A percentile compares a stretch with the other conserved stretches of the same genome.
phyloP scores from a whole-genome alignment of 2,329 filamentous ascomycete genomes.

The Fusarium sacchari region DNA sequence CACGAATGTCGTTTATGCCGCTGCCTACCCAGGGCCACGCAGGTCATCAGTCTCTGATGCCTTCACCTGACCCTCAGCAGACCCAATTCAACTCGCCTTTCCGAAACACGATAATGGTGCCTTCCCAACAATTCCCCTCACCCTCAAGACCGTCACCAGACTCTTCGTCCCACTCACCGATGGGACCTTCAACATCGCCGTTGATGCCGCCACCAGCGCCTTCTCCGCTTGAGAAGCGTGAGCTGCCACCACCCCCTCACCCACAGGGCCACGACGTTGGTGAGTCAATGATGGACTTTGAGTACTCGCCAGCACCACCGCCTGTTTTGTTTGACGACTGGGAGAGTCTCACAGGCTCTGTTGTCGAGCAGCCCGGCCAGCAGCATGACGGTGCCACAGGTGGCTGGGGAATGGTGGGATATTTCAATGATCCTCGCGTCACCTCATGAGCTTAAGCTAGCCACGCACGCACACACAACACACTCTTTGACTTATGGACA shows the following conservation, averaged over 20 bases:
- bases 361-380: slow-evolving; percentile 47
- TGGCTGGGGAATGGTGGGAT: slow-evolving; percentile 50
- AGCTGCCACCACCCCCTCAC: slow-evolving; percentile 48
- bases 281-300: slow-evolving; percentile 56
- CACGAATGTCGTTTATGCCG: slow-evolving; percentile 46
- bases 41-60: slow-evolving; percentile 45
- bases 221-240: slow-evolving; percentile 50
- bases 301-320: slow-evolving; percentile 52
- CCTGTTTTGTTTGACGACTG: slow-evolving; percentile 55
- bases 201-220: slow-evolving; percentile 44
- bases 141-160: slow-evolving; percentile 47
- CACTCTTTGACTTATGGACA: slow-evolving; percentile 33
- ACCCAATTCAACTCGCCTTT: slow-evolving; percentile 45
- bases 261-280: slow-evolving; percentile 33
- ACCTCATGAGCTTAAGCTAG: slow-evolving; percentile 42
- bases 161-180: slow-evolving; percentile 46
- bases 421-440: slow-evolving; percentile 48
- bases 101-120: slow-evolving; percentile 48
- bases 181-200: slow-evolving; percentile 48
- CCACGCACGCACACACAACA: not conserved
- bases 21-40: slow-evolving; percentile 47
- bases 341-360: slow-evolving; percentile 51
- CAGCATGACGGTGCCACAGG: slow-evolving; percentile 33
- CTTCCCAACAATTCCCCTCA: slow-evolving; percentile 46
- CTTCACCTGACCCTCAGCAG: slow-evolving; percentile 45